These are phyloP conservation scores for Sideroxylon spinosum DNA, from an alignment of 179 eudicot genomes.

Conservation along the genomic window DNA sequence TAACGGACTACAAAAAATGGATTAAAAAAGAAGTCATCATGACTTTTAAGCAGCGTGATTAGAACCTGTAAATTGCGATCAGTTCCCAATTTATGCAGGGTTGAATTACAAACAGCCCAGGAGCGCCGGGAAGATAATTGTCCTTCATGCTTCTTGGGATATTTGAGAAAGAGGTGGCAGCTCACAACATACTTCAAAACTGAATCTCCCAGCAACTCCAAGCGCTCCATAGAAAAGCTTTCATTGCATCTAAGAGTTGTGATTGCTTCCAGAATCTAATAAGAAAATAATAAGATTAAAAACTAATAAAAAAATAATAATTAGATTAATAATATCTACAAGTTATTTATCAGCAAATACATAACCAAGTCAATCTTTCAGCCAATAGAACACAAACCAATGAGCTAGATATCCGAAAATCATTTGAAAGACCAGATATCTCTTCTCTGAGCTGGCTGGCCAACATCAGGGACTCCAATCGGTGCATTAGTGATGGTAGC, in stretches of 20 bases:
- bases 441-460: conserved; percentile 86
- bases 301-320: background rate
- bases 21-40: background rate
- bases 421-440: conserved; percentile 32
- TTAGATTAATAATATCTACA: background rate
- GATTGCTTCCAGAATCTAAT: conserved; percentile 79
- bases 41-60: background rate
- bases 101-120: conserved; percentile 61
- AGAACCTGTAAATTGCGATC: conserved; percentile 54
- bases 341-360: background rate
- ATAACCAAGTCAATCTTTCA: conserved; percentile 10
- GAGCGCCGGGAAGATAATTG: conserved; percentile 57
- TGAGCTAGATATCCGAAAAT: conserved; percentile 50
- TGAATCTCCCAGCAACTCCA: conserved; percentile 96
- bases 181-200: conserved; percentile 78
- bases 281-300: conserved; percentile 6
- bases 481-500: conserved; percentile 89
- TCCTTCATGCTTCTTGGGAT: conserved; percentile 75
- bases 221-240: conserved; percentile 76
- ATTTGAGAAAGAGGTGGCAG: conserved; percentile 66
- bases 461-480: conserved; percentile 84
- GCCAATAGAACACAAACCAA: conserved; percentile 36
- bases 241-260: conserved; percentile 82
- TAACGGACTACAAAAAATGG: background rate
- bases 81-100: conserved; percentile 64